Conservation (phyloP, 116 monocot species). For the Dioscorea cayenensis region DNA sequence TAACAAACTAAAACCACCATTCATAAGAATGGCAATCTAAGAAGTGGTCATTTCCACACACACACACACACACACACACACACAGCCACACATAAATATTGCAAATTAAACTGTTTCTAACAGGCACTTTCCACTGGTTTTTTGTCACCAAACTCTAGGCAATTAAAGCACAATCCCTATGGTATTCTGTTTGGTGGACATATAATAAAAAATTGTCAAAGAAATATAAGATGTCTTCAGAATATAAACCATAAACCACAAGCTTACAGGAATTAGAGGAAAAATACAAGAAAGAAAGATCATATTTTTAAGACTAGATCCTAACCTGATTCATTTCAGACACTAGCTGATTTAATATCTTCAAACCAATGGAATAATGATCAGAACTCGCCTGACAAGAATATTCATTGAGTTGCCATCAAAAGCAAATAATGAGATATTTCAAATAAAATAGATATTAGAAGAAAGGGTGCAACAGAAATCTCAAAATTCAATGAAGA, state of each 20-base stretch:
- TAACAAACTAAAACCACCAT: too few species aligned
- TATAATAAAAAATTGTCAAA: too few species aligned
- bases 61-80: too few species aligned
- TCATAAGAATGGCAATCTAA: too few species aligned
- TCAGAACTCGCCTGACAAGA: slow-evolving; percentile 58
- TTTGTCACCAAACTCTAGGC: too few species aligned
- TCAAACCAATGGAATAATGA: slow-evolving; percentile 93
- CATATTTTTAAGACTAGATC: neutral
- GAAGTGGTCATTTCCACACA: too few species aligned
- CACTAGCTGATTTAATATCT: slow-evolving; percentile 87
- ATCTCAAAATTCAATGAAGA: neutral
- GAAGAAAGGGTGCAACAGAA: neutral
- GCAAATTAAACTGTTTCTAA: too few species aligned
- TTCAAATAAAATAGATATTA: neutral
- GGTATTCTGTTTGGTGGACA: too few species aligned
- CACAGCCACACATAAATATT: too few species aligned
- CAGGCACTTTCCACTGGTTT: too few species aligned
- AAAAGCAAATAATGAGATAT: neutral
- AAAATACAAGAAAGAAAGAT: neutral
- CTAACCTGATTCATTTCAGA: slow-evolving; percentile 96
- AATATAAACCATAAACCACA: neutral
- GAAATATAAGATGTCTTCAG: too few species aligned
- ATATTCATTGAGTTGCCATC: neutral
- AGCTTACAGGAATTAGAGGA: neutral
- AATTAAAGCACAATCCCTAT: too few species aligned